phyloP scores from a whole-genome alignment of 176 grass and related monocot genomes.

The Carex littledalei region DNA sequence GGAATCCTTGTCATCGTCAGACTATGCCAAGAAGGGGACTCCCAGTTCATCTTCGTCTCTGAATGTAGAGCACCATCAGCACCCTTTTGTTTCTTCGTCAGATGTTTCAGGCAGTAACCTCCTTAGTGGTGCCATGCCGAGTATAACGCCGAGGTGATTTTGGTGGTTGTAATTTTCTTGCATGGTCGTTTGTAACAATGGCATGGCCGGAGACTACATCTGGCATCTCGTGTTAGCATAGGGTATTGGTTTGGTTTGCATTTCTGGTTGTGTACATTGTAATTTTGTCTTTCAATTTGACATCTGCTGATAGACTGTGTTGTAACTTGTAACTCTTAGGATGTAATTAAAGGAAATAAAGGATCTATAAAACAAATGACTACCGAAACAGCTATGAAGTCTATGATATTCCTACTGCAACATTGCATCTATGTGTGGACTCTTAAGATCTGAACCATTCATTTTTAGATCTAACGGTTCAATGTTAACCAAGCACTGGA shows the following conservation, averaged over 20 bases:
- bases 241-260: background rate
- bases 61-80: background rate
- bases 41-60: constrained; percentile 8
- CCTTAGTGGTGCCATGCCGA: constrained; percentile 61
- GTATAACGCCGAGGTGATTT: constrained; percentile 60
- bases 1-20: constrained; percentile 15
- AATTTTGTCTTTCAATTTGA: background rate
- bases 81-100: constrained; percentile 59
- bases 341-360: constrained; percentile 8
- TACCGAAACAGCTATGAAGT: background rate
- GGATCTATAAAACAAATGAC: background rate
- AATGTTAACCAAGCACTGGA: too few relatives aligned
- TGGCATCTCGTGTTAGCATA: background rate
- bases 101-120: constrained; percentile 89
- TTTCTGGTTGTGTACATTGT: background rate
- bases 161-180: background rate
- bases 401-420: background rate
- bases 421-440: background rate
- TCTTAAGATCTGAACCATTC: background rate
- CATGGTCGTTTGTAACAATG: background rate
- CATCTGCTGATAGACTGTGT: background rate
- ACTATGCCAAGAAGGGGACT: background rate
- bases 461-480: background rate
- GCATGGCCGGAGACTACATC: background rate
- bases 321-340: background rate